Evolutionary conservation across 176 grass and related monocot species (phyloP), one percentile per base, ranked within the genome.

Genomic region (Canna indica): DNA sequence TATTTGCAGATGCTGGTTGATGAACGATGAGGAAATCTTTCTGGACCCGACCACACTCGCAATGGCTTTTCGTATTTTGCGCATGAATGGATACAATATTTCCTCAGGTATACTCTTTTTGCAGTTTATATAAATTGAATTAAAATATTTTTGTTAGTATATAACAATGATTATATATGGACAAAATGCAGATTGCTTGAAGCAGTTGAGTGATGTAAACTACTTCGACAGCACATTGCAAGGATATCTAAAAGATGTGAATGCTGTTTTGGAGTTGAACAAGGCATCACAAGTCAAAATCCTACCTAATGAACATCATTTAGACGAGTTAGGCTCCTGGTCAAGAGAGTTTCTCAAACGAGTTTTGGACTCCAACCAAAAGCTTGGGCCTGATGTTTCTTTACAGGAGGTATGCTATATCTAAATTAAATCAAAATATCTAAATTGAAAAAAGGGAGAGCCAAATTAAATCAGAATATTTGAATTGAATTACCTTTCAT

Each of bases 91-190:
- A 58, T 96, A 86, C 70, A 41, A 76, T 65, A 75, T 96, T 67
- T 88, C 88, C 28, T 86, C 91, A 82, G 81, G 91, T 91, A 75
- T n/a, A n/a, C n/a, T n/a, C n/a, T n/a, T n/a, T n/a, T n/a, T n/a
- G n/a, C n/a, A n/a, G n/a, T n/a, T n/a, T n/a, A n/a, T n/a, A n/a
- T n/a, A n/a, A n/a, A n/a, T n/a, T n/a, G n/a, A n/a, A n/a, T n/a
- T n/a, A n/a, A n/a, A n/a, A 28, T 31, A 67, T 24, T 14, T 18
- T 44, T 18, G 62, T 44, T 22, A 30, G 62, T 65, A n/a, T n/a
- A 36, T 17, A 36, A 36, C 7, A 15, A 36, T 65, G 32, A n/a
- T 65, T 36, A 1, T 27, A 41, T 28, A 2, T 80, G 1, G n/a
- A n/a, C n/a, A n/a, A n/a, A n/a, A 26, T 58, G 61, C 78, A 95